Evolutionary conservation across 345 rosid species (phyloP).

Genomic region (Citrus mangshanensis): DNA sequence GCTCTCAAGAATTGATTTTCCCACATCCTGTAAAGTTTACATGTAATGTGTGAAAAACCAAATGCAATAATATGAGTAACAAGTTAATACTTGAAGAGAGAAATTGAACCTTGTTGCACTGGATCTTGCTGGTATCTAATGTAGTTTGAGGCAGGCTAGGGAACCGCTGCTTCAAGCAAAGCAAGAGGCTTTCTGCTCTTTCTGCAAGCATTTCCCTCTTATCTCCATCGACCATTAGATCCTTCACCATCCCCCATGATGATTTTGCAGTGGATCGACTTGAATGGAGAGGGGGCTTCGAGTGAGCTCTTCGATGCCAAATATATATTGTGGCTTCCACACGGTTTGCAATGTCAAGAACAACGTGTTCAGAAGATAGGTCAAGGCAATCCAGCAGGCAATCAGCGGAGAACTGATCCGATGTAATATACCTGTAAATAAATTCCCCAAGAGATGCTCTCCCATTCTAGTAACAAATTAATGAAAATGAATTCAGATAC

Average conservation of each 20-base stretch:
- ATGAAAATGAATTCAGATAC: not conserved
- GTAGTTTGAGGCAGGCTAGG: slow-evolving; percentile 84
- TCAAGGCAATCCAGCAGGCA: slow-evolving; percentile 88
- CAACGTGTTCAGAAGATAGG: slow-evolving; percentile 79
- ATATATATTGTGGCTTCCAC: slow-evolving; percentile 81
- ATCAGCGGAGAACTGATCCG: slow-evolving; percentile 82
- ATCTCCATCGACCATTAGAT: slow-evolving; percentile 76
- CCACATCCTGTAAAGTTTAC: slow-evolving; percentile 64
- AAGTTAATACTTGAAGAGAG: not conserved
- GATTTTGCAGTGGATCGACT: slow-evolving; percentile 57
- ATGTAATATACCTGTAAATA: slow-evolving; percentile 72
- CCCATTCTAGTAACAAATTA: slow-evolving; percentile 59
- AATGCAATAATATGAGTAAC: not conserved
- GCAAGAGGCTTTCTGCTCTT: slow-evolving; percentile 82
- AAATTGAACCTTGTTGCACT: slow-evolving; percentile 70
- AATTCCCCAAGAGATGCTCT: slow-evolving; percentile 84
- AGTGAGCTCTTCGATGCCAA: slow-evolving; percentile 72
- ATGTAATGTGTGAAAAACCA: not conserved
- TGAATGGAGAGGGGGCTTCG: slow-evolving; percentile 45
- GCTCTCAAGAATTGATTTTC: slow-evolving; percentile 93
- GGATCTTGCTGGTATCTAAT: slow-evolving; percentile 91
- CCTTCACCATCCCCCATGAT: slow-evolving; percentile 95
- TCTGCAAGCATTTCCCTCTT: slow-evolving; percentile 89
- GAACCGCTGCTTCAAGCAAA: slow-evolving; percentile 86
- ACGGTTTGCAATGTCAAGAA: slow-evolving; percentile 86